A percentile compares a stretch with the other conserved stretches of the same genome.
Conservation (phyloP, 83 land plant species). For the Picea engelmannii region DNA sequence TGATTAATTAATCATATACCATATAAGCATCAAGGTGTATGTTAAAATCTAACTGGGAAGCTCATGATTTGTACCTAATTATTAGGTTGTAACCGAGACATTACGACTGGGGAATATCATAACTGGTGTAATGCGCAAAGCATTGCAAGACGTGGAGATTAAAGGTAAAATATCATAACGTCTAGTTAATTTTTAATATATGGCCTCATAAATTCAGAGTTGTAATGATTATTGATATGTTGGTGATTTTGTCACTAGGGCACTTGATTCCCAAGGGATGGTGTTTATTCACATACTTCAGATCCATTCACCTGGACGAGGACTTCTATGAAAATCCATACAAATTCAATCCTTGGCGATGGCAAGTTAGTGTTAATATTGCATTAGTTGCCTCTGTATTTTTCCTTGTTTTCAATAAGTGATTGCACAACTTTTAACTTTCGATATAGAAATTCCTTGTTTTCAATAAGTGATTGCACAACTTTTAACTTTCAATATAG, state of each 20-base stretch:
- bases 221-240: background rate
- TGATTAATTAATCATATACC: background rate
- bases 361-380: conserved; percentile 44
- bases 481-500: too few species aligned
- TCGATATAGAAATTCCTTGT: too few species aligned
- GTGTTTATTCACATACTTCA: conserved; percentile 55
- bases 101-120: conserved; percentile 65
- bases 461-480: too few species aligned
- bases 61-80: background rate
- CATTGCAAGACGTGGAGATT: conserved; percentile 54
- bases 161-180: conserved; percentile 20
- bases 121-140: conserved; percentile 58
- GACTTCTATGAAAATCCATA: conserved; percentile 43
- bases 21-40: background rate
- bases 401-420: too few species aligned
- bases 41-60: background rate
- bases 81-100: conserved; percentile 65
- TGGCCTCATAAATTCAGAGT: background rate
- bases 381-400: background rate
- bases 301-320: conserved; percentile 68
- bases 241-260: conserved; percentile 16
- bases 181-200: background rate
- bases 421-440: too few species aligned
- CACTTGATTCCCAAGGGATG: conserved; percentile 63
- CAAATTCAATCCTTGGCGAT: conserved; percentile 71